Base-by-base conservation (phyloP, 1,284 basidiomycete species). In the Apiotrichum laibachii region DNA sequence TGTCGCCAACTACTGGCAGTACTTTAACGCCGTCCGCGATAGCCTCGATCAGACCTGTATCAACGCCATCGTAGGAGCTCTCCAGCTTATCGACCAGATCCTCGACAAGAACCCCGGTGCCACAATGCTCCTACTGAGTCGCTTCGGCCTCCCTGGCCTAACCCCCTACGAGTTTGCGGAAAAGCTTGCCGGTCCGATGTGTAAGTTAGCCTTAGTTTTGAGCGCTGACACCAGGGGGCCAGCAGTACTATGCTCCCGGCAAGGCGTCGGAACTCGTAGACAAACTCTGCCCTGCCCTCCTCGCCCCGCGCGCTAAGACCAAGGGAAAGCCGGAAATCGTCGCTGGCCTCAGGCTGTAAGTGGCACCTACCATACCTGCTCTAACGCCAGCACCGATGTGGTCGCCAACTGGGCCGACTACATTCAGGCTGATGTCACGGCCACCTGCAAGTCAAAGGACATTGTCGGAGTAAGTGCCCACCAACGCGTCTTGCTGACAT, bases 151-250 rank as follows among this genome's bases (percentile, higher is more conserved):
- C 2, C 79, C 76, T 4, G 84, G 75, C 13, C 78, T 94, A 40
- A 71, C 83, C 60, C 84, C 88, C 57, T 85, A 90, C 65, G 90
- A 92, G 70, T 92, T 93, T 72, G 88, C 80, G n/a, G 6, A n/a
- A 2, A 1, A 11, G 6, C 43, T 44, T 15, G 85, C 87, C 4
- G 72, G 12, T 11, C 48, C 48, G n/a, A 16, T 13, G 7, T 49
- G 48, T 49, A 21, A 19, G 48, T 37, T 10, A 4, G n/a, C 10
- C 43, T 1, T 44, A 19, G 5, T n/a, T 19, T 10, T 18, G 2
- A 3, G n/a, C 5, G n/a, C 37, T 22, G 75, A 92, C 16, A 78
- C 85, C 45, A 57, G 79, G 43, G 43, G n/a, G 19, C 2, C 18
- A n/a, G n/a, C 43, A n/a, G n/a, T 44, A 19, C n/a, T 44, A 37